Evolutionary conservation across 1,284 basidiomycete species (phyloP).

Genomic region (Trametes versicolor): DNA sequence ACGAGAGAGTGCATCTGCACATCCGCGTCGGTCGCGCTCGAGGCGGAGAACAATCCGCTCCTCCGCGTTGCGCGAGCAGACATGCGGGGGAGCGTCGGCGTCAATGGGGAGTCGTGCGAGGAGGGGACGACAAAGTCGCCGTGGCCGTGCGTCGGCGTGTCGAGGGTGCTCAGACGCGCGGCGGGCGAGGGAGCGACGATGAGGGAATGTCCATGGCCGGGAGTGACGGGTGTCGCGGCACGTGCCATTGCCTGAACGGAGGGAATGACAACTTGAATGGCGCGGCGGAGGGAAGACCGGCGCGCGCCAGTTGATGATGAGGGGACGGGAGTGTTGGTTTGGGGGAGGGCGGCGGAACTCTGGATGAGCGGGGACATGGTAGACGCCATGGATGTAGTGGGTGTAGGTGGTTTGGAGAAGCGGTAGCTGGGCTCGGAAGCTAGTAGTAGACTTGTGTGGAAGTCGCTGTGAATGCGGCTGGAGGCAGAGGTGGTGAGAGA

Average conservation of each 20-base stretch:
- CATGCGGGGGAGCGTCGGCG: conserved; percentile 1
- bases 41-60: conserved; percentile 5
- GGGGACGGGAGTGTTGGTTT: neutral
- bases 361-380: neutral
- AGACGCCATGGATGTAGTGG: neutral
- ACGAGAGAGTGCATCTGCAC: neutral
- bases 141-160: too few relatives aligned
- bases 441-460: neutral
- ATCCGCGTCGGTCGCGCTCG: neutral
- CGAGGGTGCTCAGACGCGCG: neutral
- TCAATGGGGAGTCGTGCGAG: neutral
- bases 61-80: conserved; percentile 9
- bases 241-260: neutral
- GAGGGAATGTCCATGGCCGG: neutral
- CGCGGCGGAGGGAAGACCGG: neutral
- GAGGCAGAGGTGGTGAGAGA: neutral
- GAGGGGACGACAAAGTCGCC: too few relatives aligned
- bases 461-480: neutral
- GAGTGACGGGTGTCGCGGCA: neutral
- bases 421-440: neutral
- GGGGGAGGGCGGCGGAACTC: neutral
- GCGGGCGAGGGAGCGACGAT: neutral
- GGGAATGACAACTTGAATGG: conserved; percentile 1
- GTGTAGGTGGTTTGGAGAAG: neutral
- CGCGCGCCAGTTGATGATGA: neutral